Percentiles rank a stretch among this genome's conserved stretches.
Evolutionary conservation across 108 stramenopile genomes (phyloP).

Genomic region (Pseudonitzschia delicatissima): DNA sequence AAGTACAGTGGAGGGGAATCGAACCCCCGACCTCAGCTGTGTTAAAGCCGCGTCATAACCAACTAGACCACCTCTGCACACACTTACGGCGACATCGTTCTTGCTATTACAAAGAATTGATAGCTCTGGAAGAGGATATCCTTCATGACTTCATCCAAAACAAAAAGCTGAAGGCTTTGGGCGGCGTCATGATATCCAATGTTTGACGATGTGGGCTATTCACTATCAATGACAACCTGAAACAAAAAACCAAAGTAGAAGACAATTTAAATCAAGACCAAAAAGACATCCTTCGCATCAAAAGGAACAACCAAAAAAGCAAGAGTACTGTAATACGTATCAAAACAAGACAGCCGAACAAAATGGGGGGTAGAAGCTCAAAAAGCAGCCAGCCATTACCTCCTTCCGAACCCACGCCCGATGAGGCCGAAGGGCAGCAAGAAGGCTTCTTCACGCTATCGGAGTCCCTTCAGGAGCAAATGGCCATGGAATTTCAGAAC

Average conservation of each 20-base stretch:
- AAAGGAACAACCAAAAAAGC: not conserved
- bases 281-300: not conserved
- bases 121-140: no score
- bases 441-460: slow-evolving; percentile 27
- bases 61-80: slow-evolving; percentile 91
- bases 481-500: slow-evolving; percentile 31
- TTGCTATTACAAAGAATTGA: no score
- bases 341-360: no score
- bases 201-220: no score
- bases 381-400: not conserved
- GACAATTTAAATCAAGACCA: not conserved
- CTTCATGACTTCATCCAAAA: no score
- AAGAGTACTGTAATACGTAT: not conserved
- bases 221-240: no score
- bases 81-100: no score
- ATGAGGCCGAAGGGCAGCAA: not conserved
- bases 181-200: no score
- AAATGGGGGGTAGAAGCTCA: slow-evolving; percentile 5
- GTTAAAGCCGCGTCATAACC: slow-evolving; percentile 90
- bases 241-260: not conserved
- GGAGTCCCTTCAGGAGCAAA: slow-evolving; percentile 25
- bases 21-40: slow-evolving; percentile 85
- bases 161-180: no score
- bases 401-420: not conserved
- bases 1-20: no score